These are phyloP conservation scores for Nicotiana obtusifolia DNA, from an alignment of 257 asterid genomes.

Conservation along the genomic window DNA sequence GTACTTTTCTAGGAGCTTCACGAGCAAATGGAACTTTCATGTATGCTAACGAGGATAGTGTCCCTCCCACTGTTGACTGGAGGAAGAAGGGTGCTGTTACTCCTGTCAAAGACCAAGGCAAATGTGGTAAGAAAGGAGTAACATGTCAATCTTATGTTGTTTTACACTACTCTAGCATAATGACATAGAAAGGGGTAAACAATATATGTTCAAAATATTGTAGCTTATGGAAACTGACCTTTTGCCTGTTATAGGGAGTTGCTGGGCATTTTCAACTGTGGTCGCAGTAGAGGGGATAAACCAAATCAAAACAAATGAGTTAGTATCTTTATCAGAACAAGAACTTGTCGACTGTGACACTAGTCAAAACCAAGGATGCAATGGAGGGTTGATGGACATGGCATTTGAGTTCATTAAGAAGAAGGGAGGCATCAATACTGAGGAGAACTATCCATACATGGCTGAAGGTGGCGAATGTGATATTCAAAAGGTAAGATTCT, in stretches of 20 bases:
- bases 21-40: constrained; percentile 38
- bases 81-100: constrained; percentile 74
- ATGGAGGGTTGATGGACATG: constrained; percentile 81
- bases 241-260: constrained; percentile 49
- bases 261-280: constrained; percentile 93
- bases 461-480: constrained; percentile 60
- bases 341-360: constrained; percentile 84
- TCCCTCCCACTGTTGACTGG: constrained; percentile 81
- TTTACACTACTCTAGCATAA: neutral
- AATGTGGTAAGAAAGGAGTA: constrained; percentile 50
- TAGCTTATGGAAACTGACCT: neutral
- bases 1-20: constrained; percentile 41
- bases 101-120: constrained; percentile 77
- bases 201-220: neutral
- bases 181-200: neutral
- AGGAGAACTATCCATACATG: constrained; percentile 61
- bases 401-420: constrained; percentile 65
- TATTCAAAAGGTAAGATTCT: constrained; percentile 39
- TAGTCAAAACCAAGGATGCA: constrained; percentile 59
- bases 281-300: constrained; percentile 89
- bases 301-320: constrained; percentile 48
- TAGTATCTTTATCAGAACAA: constrained; percentile 80
- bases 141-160: neutral
- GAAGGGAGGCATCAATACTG: constrained; percentile 74
- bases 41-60: constrained; percentile 40